Base-by-base conservation (phyloP, 2,329 filamentous ascomycete genomes). In the Malbranchea zuffiana region DNA sequence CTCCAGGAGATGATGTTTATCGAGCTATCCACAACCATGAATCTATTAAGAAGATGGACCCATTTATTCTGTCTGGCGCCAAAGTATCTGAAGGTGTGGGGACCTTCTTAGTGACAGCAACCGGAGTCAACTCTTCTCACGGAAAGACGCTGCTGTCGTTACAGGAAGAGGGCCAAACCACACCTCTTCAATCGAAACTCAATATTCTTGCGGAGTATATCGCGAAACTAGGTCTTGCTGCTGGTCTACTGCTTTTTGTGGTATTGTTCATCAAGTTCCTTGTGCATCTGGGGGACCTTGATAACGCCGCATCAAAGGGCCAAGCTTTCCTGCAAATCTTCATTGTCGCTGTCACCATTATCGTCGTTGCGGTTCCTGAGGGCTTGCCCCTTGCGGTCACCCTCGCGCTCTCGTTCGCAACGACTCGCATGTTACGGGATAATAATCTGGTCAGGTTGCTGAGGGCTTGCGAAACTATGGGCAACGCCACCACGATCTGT, bases 71-170 rank as follows among this genome's bases (percentile, higher is more conserved):
- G 3, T 87, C 81, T 15, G 82, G 82, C 30, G 79, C 79, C 2
- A 85, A 84, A 47, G 76, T 88, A 7, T 75, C 76, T 0, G 80
- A 85, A 50, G 82, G 82, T 37, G 69, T 84, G 5, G 82, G 83
- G 6, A 76, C 73, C 3, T 87, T 84, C 56, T 56, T 88, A 37
- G 81, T 86, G 37, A 84, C 80, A 1, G 74, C 81, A 3, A 76
- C 79, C 12, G 82, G 82, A 44, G 68, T 80, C 23, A 72, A 87
- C 55, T 83, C 81, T 1, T 80, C 74, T 20, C 78, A 82, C 50
- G 82, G 82, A 39, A 82, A 82, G 50, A 85, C 78, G 2, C 72
- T 87, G 63, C 80, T 87, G 72, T 82, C 81, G 24, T 62, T 88
- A 7, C 75, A 80, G 43, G 80, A 83, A 47, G 79, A 84, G 43